Evolutionary conservation across 495 filamentous ascomycete genomes (phyloP).

Genomic region (Xylaria scruposa): DNA sequence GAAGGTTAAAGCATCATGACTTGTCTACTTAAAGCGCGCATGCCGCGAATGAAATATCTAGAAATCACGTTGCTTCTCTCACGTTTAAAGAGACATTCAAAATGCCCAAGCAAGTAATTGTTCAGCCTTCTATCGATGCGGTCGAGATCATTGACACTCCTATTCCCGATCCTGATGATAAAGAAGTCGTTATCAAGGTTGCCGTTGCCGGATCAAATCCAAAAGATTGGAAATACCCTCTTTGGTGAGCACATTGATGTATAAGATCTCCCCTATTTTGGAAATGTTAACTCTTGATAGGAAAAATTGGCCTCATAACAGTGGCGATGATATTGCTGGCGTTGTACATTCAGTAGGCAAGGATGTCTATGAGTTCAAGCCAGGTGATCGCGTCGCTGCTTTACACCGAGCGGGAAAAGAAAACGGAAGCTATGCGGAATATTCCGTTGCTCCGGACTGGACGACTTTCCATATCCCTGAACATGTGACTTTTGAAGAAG

Average conservation of each 20-base stretch:
- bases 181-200: conserved; percentile 76
- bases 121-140: conserved; percentile 24
- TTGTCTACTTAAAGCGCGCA: background rate
- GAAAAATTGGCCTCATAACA: conserved; percentile 49
- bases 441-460: conserved; percentile 63
- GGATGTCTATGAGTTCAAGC: conserved; percentile 65
- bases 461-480: conserved; percentile 74
- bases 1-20: background rate
- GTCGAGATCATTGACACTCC: conserved; percentile 68
- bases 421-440: conserved; percentile 73
- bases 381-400: conserved; percentile 72
- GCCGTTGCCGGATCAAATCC: conserved; percentile 74
- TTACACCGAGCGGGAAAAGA: conserved; percentile 65
- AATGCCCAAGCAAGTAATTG: conserved; percentile 32
- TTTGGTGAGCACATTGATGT: background rate
- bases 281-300: conserved; percentile 30
- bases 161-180: conserved; percentile 63
- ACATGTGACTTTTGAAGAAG: conserved; percentile 73
- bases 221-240: conserved; percentile 73
- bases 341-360: conserved; percentile 66
- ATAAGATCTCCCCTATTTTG: background rate
- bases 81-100: background rate
- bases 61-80: background rate
- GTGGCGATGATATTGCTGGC: conserved; percentile 77
- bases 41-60: background rate